These are phyloP conservation scores for Elsinoe australis DNA, from an alignment of 2,329 filamentous ascomycete species.

Conservation along the genomic window DNA sequence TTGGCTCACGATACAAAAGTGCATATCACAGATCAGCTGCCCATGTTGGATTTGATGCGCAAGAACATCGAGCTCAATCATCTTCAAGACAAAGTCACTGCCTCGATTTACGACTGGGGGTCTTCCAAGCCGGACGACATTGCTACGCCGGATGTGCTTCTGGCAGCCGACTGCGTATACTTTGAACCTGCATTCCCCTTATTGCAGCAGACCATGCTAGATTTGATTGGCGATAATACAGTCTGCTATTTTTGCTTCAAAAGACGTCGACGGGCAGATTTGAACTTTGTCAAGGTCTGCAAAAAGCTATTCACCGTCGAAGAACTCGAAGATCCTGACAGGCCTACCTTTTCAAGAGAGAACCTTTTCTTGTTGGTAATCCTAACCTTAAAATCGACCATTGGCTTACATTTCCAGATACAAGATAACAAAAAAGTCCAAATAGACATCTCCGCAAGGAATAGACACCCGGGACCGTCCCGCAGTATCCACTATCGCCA, in stretches of 20 bases:
- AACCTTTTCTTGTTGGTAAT: slow-evolving; percentile 43
- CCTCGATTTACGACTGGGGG: slow-evolving; percentile 74
- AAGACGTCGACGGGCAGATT: slow-evolving; percentile 66
- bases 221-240: slow-evolving; percentile 58
- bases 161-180: slow-evolving; percentile 97
- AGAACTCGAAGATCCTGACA: slow-evolving; percentile 42
- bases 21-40: slow-evolving; percentile 76
- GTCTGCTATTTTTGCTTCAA: slow-evolving; percentile 91
- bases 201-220: slow-evolving; percentile 67
- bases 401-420: slow-evolving; percentile 9
- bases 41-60: slow-evolving; percentile 80
- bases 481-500: not conserved
- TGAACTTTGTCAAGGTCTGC: slow-evolving; percentile 46
- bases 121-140: slow-evolving; percentile 34
- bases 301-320: slow-evolving; percentile 43
- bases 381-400: not conserved
- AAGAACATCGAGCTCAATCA: slow-evolving; percentile 79
- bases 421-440: slow-evolving; percentile 15
- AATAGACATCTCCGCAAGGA: slow-evolving; percentile 11
- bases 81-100: slow-evolving; percentile 55
- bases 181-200: slow-evolving; percentile 93
- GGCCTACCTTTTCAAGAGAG: slow-evolving; percentile 39
- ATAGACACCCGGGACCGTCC: slow-evolving; percentile 5
- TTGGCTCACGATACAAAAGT: slow-evolving; percentile 50
- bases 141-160: slow-evolving; percentile 63